phyloP scores from a whole-genome alignment of 2,329 filamentous ascomycete genomes.

The Xylariales sp. region DNA sequence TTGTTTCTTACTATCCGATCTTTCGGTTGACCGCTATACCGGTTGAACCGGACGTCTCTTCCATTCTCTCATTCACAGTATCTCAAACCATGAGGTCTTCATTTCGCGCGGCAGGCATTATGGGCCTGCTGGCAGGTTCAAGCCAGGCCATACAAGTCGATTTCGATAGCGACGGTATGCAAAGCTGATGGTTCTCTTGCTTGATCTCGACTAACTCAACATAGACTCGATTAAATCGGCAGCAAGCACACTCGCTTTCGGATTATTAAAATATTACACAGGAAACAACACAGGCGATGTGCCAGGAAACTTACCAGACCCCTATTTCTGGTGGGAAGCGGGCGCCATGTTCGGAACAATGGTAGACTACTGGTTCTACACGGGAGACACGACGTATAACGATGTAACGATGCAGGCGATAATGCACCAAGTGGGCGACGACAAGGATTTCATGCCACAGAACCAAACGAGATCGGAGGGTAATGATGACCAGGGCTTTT shows the following conservation, averaged over 20 bases:
- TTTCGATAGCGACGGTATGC: conserved; percentile 28
- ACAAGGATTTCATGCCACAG: conserved; percentile 40
- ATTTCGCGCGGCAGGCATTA: conserved; percentile 18
- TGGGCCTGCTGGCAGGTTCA: conserved; percentile 24
- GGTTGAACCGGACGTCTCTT: too few relatives aligned
- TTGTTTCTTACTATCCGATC: conserved; percentile 1
- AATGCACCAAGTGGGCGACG: conserved; percentile 39
- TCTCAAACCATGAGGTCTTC: conserved; percentile 18
- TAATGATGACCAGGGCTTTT: conserved; percentile 59
- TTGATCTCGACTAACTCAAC: neutral
- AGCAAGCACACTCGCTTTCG: conserved; percentile 27
- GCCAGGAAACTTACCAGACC: conserved; percentile 12
- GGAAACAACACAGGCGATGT: conserved; percentile 15
- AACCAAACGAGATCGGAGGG: conserved; percentile 37
- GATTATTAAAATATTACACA: conserved; percentile 29
- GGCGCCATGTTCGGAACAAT: conserved; percentile 13
- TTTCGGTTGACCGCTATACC: neutral
- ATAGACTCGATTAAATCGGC: conserved; percentile 44
- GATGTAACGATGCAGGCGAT: conserved; percentile 38
- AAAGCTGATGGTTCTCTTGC: too few relatives aligned
- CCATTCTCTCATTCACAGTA: conserved; percentile 2
- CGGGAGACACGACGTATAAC: conserved; percentile 47
- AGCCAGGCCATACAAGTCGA: conserved; percentile 27
- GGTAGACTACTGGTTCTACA: conserved; percentile 21
- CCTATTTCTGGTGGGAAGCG: conserved; percentile 14